Conservation (phyloP, 257 asterid genomes). For the Misopates orontium region DNA sequence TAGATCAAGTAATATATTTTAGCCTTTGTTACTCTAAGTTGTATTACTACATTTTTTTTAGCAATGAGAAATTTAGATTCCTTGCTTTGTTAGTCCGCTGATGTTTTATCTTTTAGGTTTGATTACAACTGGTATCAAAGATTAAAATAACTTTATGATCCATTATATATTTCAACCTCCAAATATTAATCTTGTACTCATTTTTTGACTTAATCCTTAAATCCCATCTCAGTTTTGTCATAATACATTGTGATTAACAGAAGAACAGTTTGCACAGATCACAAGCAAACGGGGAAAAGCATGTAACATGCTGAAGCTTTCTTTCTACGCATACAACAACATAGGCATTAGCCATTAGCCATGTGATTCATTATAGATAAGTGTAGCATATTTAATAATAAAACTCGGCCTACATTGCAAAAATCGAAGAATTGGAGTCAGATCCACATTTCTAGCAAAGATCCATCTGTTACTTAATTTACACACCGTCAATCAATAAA, state of each 20-base stretch:
- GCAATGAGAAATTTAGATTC: too few relatives aligned
- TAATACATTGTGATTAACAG: not conserved
- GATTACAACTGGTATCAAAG: too few relatives aligned
- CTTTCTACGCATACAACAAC: too few relatives aligned
- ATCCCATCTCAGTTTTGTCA: not conserved
- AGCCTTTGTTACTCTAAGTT: too few relatives aligned
- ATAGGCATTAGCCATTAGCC: not conserved
- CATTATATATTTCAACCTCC: not conserved
- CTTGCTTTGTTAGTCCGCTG: too few relatives aligned
- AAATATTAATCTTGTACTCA: not conserved
- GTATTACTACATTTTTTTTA: too few relatives aligned
- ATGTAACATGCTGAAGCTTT: too few relatives aligned
- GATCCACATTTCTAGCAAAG: slow-evolving; percentile 38
- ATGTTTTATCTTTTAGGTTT: too few relatives aligned
- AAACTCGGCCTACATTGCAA: slow-evolving; percentile 18
- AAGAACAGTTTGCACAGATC: not conserved
- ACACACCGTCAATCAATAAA: slow-evolving; percentile 9
- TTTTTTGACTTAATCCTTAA: not conserved
- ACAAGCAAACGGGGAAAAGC: not conserved
- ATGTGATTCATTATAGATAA: not conserved
- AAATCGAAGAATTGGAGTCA: slow-evolving; percentile 12
- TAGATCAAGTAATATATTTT: too few relatives aligned
- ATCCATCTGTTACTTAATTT: slow-evolving; percentile 16
- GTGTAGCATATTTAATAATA: not conserved
- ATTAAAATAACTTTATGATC: not conserved